phyloP scores from a whole-genome alignment of 2,329 filamentous ascomycete genomes.

The Alternaria burnsii region DNA sequence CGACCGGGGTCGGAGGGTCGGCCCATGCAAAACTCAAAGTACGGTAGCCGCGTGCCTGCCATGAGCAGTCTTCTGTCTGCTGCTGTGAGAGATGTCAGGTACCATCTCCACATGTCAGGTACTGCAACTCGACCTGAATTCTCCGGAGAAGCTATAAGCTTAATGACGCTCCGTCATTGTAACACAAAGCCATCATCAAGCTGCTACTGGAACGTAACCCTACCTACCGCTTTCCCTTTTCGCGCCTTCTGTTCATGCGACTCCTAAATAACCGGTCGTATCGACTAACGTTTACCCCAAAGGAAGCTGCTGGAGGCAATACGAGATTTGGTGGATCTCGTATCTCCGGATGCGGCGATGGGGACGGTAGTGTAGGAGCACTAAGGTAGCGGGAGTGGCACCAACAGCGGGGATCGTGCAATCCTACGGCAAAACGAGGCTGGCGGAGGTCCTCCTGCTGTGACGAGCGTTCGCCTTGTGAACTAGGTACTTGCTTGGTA shows the following conservation, averaged over 20 bases:
- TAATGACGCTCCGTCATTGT: neutral
- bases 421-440: neutral
- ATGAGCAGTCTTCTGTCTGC: neutral
- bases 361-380: neutral
- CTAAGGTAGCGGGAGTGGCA: conserved; percentile 9
- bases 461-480: neutral
- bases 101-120: neutral
- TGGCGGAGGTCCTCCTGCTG: neutral
- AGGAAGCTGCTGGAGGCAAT: neutral
- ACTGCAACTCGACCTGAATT: neutral
- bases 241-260: neutral
- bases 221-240: neutral
- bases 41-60: neutral
- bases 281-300: neutral
- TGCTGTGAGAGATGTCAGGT: neutral
- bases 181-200: neutral
- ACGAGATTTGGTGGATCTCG: conserved; percentile 1
- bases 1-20: neutral
- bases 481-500: neutral
- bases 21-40: neutral
- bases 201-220: neutral
- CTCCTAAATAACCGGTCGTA: neutral
- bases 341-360: conserved; percentile 12
- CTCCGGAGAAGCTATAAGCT: neutral
- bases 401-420: conserved; percentile 12